phyloP scores from a whole-genome alignment of 73 alveolate species.

The Uronychia binucleata region DNA sequence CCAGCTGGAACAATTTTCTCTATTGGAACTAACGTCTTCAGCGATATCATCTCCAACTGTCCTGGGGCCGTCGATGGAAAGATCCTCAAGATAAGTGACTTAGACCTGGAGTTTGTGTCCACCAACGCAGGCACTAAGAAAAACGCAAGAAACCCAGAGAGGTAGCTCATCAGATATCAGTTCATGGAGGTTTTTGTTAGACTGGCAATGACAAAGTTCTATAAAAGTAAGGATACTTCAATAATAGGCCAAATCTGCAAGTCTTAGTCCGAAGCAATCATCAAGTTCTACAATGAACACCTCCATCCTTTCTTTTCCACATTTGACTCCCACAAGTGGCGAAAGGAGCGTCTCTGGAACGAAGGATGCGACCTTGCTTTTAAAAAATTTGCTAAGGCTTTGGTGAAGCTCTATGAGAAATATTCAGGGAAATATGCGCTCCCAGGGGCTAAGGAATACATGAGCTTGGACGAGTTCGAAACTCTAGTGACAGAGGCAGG shows the following conservation, averaged over 20 bases:
- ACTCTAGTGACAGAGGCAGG: constrained; percentile 44
- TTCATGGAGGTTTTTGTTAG: constrained; percentile 57
- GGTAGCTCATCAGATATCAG: constrained; percentile 51
- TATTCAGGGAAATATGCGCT: constrained; percentile 74
- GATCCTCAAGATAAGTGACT: constrained; percentile 37
- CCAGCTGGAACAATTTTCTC: constrained; percentile 65
- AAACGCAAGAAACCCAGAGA: constrained; percentile 42
- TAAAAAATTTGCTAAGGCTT: constrained; percentile 6
- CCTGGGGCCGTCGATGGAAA: constrained; percentile 28
- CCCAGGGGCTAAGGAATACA: constrained; percentile 77
- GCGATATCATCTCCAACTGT: constrained; percentile 36
- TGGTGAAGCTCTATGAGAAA: constrained; percentile 43
- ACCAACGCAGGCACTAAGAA: constrained; percentile 48
- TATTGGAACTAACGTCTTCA: constrained; percentile 70
- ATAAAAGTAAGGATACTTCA: constrained; percentile 12
- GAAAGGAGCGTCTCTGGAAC: constrained; percentile 52
- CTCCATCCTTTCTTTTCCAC: constrained; percentile 15
- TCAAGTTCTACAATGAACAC: constrained; percentile 38
- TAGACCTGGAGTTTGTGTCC: constrained; percentile 53
- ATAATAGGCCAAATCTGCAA: constrained; percentile 1
- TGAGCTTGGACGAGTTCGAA: constrained; percentile 77
- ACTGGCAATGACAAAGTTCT: constrained; percentile 40
- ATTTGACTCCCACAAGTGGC: constrained; percentile 57
- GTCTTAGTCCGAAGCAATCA: constrained; percentile 41
- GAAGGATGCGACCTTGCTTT: constrained; percentile 61